A percentile compares a stretch with the other conserved stretches of the same genome.
phyloP scores from a whole-genome alignment of 352 stramenopile species.

The Pilasporangium apinafurcum region DNA sequence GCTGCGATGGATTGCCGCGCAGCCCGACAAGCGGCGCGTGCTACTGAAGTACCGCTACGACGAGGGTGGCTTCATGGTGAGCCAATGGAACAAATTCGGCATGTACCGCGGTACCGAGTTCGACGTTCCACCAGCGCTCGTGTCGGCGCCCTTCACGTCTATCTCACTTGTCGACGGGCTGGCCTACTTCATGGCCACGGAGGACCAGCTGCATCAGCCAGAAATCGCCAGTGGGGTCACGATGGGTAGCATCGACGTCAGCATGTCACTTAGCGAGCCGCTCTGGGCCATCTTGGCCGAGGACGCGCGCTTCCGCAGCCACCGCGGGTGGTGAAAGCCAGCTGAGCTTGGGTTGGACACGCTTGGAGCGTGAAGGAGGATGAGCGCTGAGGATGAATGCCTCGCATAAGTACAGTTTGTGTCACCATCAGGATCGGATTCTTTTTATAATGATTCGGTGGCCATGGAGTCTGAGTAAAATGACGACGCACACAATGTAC shows the following conservation, averaged over 20 bases:
- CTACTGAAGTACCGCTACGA: slow-evolving; percentile 8
- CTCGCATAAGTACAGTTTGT: too few species aligned
- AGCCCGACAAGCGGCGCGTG: slow-evolving; percentile 12
- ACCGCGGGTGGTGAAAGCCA: too few species aligned
- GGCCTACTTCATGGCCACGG: slow-evolving; percentile 15
- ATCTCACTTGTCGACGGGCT: slow-evolving; percentile 16
- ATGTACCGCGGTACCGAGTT: slow-evolving; percentile 14
- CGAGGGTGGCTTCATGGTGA: slow-evolving; percentile 10
- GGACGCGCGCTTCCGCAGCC: too few species aligned
- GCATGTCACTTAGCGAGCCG: too few species aligned
- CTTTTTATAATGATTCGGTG: too few species aligned
- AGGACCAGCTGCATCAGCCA: slow-evolving; percentile 8
- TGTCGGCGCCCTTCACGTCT: slow-evolving; percentile 12
- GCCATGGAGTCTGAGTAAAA: too few species aligned
- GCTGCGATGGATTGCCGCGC: slow-evolving; percentile 9
- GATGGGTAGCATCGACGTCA: not conserved
- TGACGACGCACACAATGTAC: too few species aligned
- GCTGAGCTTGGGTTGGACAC: too few species aligned
- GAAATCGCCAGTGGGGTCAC: not conserved
- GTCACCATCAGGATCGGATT: too few species aligned
- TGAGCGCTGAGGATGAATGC: too few species aligned
- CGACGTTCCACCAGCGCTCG: slow-evolving; percentile 9
- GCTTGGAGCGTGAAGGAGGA: too few species aligned
- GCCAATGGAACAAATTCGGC: slow-evolving; percentile 18
- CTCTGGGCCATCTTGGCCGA: too few species aligned